These are phyloP conservation scores for Thymus quinquecostatus DNA, from an alignment of 257 asterid genomes.

Conservation along the genomic window DNA sequence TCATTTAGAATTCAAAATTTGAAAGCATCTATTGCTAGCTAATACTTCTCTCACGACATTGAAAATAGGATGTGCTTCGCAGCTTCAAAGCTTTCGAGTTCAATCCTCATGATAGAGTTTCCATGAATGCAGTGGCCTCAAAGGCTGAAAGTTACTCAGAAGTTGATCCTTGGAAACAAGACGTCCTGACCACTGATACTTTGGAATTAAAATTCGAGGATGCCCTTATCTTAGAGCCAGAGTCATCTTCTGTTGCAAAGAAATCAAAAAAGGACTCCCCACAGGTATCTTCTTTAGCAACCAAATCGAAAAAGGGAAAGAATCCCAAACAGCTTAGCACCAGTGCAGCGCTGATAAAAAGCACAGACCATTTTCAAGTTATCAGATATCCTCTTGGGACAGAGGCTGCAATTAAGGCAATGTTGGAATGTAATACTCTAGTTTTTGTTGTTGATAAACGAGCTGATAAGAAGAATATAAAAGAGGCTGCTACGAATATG, in stretches of 20 bases:
- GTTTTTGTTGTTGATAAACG: constrained; percentile 67
- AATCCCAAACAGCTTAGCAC: constrained; percentile 46
- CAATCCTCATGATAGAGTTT: constrained; percentile 13
- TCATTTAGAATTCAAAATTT: constrained; percentile 1
- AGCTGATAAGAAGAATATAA: constrained; percentile 69
- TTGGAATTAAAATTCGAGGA: constrained; percentile 20
- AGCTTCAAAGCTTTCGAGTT: constrained; percentile 35
- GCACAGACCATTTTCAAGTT: constrained; percentile 43
- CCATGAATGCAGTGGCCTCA: constrained; percentile 25
- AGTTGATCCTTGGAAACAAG: not conserved
- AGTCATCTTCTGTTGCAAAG: constrained; percentile 22
- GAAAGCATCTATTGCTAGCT: not conserved
- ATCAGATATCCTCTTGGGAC: constrained; percentile 60
- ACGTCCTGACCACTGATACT: not conserved
- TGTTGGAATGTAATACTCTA: constrained; percentile 54
- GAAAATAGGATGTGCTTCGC: constrained; percentile 36
- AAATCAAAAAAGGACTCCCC: constrained; percentile 32
- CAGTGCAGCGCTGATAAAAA: constrained; percentile 36
- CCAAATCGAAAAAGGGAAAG: constrained; percentile 35
- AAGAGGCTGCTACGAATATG: constrained; percentile 50
- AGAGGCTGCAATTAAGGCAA: constrained; percentile 55
- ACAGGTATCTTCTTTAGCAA: constrained; percentile 24
- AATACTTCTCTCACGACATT: constrained; percentile 14
- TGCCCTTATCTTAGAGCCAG: constrained; percentile 5
- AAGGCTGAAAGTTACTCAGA: constrained; percentile 6